These are phyloP conservation scores for Leccinum solheimii DNA, from an alignment of 1,284 basidiomycete species.

Conservation along the genomic window DNA sequence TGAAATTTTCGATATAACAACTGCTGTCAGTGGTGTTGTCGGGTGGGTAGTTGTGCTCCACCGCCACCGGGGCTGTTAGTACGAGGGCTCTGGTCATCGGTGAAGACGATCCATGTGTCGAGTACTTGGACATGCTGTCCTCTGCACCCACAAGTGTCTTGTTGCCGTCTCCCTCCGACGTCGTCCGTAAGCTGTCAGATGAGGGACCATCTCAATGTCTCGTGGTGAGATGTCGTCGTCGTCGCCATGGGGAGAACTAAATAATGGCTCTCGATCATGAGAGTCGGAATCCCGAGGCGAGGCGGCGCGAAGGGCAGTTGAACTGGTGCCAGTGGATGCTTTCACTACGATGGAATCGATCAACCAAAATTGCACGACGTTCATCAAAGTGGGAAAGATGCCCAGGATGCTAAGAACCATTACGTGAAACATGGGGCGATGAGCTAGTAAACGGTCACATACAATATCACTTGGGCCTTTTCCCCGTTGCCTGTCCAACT, in stretches of 20 bases:
- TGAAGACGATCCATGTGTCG: slow-evolving; percentile 33
- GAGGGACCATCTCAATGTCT: slow-evolving; percentile 49
- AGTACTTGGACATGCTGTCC: slow-evolving; percentile 34
- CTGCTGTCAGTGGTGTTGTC: slow-evolving; percentile 33
- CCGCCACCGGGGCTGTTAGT: slow-evolving; percentile 30
- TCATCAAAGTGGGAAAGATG: slow-evolving; percentile 92
- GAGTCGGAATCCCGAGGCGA: slow-evolving; percentile 38
- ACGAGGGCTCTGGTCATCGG: slow-evolving; percentile 26
- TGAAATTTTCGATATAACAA: too few relatives aligned
- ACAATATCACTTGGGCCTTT: slow-evolving; percentile 82
- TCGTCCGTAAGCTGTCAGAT: slow-evolving; percentile 36
- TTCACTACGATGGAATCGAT: slow-evolving; percentile 83
- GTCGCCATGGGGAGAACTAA: slow-evolving; percentile 52
- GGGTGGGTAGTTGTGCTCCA: slow-evolving; percentile 63
- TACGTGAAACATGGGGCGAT: slow-evolving; percentile 7
- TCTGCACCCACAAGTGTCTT: slow-evolving; percentile 31
- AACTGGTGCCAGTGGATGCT: slow-evolving; percentile 43
- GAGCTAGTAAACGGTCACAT: slow-evolving; percentile 33
- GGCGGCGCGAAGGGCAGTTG: slow-evolving; percentile 42
- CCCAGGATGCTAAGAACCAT: slow-evolving; percentile 73
- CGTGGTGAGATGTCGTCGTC: slow-evolving; percentile 40
- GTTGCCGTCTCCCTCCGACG: slow-evolving; percentile 32
- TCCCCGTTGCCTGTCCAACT: slow-evolving; percentile 71
- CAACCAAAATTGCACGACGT: slow-evolving; percentile 86
- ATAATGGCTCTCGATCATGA: slow-evolving; percentile 60